A percentile compares a stretch with the other conserved stretches of the same genome.
phyloP scores from a whole-genome alignment of 176 grass and related monocot species.

The Stipa capillata region DNA sequence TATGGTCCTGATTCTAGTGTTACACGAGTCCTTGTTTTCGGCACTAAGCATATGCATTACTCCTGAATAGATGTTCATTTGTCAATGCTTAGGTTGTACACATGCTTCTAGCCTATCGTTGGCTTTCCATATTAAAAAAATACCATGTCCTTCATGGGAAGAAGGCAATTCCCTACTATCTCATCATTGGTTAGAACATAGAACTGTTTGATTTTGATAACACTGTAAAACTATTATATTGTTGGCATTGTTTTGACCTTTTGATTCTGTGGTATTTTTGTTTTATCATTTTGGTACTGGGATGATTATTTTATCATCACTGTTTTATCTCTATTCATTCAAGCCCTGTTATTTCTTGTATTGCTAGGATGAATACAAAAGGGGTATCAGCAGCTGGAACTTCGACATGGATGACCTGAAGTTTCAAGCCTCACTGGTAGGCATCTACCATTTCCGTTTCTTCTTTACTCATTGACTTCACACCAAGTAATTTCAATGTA shows the following conservation, averaged over 20 bases:
- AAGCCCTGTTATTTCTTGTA: conserved; percentile 9
- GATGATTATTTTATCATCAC: neutral
- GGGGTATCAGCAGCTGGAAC: conserved; percentile 94
- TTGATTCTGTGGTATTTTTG: neutral
- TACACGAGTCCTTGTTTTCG: neutral
- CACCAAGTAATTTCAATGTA: neutral
- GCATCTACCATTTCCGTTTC: neutral
- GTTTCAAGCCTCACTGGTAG: conserved; percentile 78
- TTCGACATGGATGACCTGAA: conserved; percentile 92
- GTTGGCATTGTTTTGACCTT: neutral
- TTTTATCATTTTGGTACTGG: neutral
- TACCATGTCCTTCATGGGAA: neutral
- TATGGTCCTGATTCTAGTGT: neutral
- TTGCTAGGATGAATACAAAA: conserved; percentile 87
- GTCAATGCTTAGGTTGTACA: neutral
- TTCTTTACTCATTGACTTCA: neutral
- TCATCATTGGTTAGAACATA: neutral
- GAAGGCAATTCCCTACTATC: neutral
- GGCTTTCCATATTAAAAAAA: neutral
- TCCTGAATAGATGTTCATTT: neutral
- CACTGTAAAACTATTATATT: neutral
- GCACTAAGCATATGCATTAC: too few relatives aligned
- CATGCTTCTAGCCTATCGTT: neutral
- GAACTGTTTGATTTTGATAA: neutral
- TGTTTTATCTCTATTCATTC: neutral